Percentiles rank a stretch among this genome's conserved stretches.
These are phyloP conservation scores for Russula ochroleuca DNA, from an alignment of 768 basidiomycete genomes.

Conservation along the genomic window DNA sequence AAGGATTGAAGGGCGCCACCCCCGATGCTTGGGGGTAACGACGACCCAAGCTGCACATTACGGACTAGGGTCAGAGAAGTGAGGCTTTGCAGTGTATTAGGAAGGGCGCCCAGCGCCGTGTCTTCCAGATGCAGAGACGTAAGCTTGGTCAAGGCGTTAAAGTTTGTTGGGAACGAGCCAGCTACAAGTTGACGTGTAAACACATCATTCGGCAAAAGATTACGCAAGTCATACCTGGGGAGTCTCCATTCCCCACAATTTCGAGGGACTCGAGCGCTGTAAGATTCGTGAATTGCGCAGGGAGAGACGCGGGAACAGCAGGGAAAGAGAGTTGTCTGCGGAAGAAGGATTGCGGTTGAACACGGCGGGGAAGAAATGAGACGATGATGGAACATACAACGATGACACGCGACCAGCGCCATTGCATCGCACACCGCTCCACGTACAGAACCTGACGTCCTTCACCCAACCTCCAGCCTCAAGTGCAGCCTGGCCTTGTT, in stretches of 20 bases:
- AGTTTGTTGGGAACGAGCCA: slow-evolving; percentile 41
- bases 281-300: slow-evolving; percentile 40
- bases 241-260: slow-evolving; percentile 40
- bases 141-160: slow-evolving; percentile 38
- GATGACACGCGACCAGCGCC: slow-evolving; percentile 39
- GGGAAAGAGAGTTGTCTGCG: slow-evolving; percentile 44
- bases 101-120: slow-evolving; percentile 39
- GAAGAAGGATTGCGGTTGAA: not conserved
- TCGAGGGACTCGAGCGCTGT: slow-evolving; percentile 38
- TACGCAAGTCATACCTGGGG: slow-evolving; percentile 38
- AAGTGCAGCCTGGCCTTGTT: slow-evolving; percentile 39
- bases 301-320: slow-evolving; percentile 44
- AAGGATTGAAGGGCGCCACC: slow-evolving; percentile 38
- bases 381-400: slow-evolving; percentile 36
- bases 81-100: slow-evolving; percentile 36
- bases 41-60: slow-evolving; percentile 40
- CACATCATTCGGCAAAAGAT: not conserved
- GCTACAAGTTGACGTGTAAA: slow-evolving; percentile 31
- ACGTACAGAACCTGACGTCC: slow-evolving; percentile 44
- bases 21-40: slow-evolving; percentile 38
- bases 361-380: not conserved
- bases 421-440: slow-evolving; percentile 46
- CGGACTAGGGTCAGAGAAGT: slow-evolving; percentile 39
- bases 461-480: slow-evolving; percentile 44
- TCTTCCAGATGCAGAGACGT: slow-evolving; percentile 41